These are phyloP conservation scores for Collybia sordida DNA, from an alignment of 768 basidiomycete genomes.

Conservation along the genomic window DNA sequence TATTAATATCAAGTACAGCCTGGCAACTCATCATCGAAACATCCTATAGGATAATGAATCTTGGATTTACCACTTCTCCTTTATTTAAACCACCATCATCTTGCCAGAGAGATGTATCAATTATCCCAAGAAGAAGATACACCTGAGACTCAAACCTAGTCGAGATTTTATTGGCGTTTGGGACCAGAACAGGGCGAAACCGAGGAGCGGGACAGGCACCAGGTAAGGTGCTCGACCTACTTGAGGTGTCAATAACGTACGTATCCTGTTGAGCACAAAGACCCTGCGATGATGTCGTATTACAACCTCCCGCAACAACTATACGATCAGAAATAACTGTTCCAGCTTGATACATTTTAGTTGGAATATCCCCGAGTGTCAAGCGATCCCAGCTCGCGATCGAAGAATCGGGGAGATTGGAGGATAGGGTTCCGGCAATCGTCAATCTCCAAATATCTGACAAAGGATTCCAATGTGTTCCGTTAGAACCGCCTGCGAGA, in stretches of 20 bases:
- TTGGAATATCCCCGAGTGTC: constrained; percentile 36
- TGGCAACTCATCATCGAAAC: constrained; percentile 21
- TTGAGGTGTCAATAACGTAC: constrained; percentile 51
- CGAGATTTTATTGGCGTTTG: constrained; percentile 58
- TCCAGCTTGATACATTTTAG: constrained; percentile 52
- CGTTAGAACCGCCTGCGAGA: constrained; percentile 69
- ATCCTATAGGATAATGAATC: background rate
- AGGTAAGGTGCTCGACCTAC: constrained; percentile 34
- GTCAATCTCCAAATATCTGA: constrained; percentile 73
- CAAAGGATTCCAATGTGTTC: constrained; percentile 40
- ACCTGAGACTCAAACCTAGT: constrained; percentile 61
- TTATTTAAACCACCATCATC: constrained; percentile 58
- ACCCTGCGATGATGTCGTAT: constrained; percentile 34
- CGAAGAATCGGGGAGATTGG: constrained; percentile 55
- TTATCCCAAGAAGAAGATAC: constrained; percentile 67
- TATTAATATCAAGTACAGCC: constrained; percentile 61
- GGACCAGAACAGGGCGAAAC: constrained; percentile 55
- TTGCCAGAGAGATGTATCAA: constrained; percentile 64
- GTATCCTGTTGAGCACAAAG: constrained; percentile 62
- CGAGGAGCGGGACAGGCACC: constrained; percentile 66
- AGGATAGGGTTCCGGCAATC: constrained; percentile 69
- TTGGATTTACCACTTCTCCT: constrained; percentile 68
- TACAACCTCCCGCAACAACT: constrained; percentile 64
- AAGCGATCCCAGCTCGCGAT: constrained; percentile 61
- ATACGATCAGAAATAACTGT: constrained; percentile 54